Base-by-base conservation (phyloP, 2,329 filamentous ascomycete species). In the Leptodontidium sp. region DNA sequence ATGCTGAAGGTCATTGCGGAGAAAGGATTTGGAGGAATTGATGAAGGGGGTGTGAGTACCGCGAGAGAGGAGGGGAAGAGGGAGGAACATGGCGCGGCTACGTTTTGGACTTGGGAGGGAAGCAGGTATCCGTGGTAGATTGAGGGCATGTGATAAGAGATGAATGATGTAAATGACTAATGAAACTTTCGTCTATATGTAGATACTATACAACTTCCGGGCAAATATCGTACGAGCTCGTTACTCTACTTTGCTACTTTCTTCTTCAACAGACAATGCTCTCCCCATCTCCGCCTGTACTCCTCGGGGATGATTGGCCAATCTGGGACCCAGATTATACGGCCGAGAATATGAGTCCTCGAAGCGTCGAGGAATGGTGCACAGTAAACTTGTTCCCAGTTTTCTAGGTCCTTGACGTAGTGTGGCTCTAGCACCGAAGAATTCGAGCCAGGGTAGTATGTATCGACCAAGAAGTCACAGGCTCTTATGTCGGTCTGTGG, bases 391-490 rank as follows among this genome's bases (percentile, higher is more conserved):
- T 86, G 81, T 64, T 97, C 89, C 96, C 96, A 99, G 17, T 87
- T 86, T n/a, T 89, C 82, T 40, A 82, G 81, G 74, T 98, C 91
- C 2, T 89, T 84, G 21, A 93, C 83, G 76, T 96, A 97, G 75
- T 94, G 88, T 1, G 94, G 94, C 78, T 99, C 94, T 12, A 90
- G 85, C 0, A 86, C 83, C 1, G 93, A 91, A 77, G 87, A 74
- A 43, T 79, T 75, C 17, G 83, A 83, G 38, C 82, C 82, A 0
- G 91, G 90, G 75, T 95, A 93, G 70, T 92, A 90, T 0, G 93
- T 97, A 78, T 99, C 96, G 17, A 98, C 90, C 4, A 99, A 78
- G 80, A 97, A 98, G 9, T 88, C 85, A 80, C 96, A 99, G 65
- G 88, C 84, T 35, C 85, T 84, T 53, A 97, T 81, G 69, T 95